Evolutionary conservation across 768 basidiomycete species (phyloP).

Genomic region (Leccinum pellstonianum): DNA sequence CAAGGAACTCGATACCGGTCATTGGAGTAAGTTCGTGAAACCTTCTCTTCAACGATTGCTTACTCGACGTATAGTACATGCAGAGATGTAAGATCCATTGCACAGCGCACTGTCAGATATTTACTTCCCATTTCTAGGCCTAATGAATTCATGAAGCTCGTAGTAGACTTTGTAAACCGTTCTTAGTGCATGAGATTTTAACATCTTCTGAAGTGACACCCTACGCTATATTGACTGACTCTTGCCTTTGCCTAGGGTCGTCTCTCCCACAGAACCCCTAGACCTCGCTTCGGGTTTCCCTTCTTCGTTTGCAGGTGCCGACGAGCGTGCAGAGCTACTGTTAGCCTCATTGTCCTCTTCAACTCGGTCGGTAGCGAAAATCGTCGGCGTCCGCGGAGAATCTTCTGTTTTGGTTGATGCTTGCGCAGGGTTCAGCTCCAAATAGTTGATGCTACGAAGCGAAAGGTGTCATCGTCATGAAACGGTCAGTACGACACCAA

Average conservation of each 20-base stretch:
- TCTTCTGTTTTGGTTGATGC: constrained; percentile 30
- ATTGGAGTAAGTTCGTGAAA: constrained; percentile 68
- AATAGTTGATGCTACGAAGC: constrained; percentile 25
- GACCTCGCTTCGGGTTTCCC: background rate
- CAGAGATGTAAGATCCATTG: constrained; percentile 54
- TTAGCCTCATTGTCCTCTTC: constrained; percentile 9
- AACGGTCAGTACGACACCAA: background rate
- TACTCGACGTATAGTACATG: constrained; percentile 57
- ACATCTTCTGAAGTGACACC: background rate
- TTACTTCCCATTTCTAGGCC: constrained; percentile 36
- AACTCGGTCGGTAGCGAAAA: constrained; percentile 10
- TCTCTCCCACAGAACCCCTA: background rate
- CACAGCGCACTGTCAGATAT: background rate
- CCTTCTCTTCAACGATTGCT: constrained; percentile 1
- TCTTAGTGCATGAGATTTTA: constrained; percentile 14
- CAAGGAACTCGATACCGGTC: constrained; percentile 68
- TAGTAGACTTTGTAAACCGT: constrained; percentile 27
- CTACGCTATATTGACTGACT: background rate
- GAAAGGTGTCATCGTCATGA: constrained; percentile 3
- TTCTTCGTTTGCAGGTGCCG: background rate
- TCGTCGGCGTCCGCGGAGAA: constrained; percentile 20
- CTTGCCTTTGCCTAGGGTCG: background rate
- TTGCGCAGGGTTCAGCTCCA: constrained; percentile 31
- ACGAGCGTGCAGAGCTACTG: background rate
- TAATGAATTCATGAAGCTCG: constrained; percentile 51